Conservation (phyloP, 2,329 filamentous ascomycete species). For the Fusarium tjaetaba region DNA sequence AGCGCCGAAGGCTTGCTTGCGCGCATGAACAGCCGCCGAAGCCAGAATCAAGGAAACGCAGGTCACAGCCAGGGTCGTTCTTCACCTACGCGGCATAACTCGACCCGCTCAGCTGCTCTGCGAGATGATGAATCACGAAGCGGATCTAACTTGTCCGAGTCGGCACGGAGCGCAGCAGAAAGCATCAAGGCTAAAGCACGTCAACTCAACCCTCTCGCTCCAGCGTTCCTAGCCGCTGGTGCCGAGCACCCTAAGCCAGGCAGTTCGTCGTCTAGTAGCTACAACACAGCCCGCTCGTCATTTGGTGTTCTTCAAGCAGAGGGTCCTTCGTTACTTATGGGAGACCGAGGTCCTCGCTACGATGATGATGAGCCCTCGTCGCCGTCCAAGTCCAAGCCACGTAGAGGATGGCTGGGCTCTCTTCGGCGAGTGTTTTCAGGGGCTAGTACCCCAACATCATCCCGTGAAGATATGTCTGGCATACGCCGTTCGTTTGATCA, state of each 20-base stretch:
- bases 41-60: slow-evolving; percentile 26
- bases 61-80: slow-evolving; percentile 43
- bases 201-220: slow-evolving; percentile 48
- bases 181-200: slow-evolving; percentile 51
- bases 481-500: slow-evolving; percentile 48
- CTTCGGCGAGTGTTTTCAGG: slow-evolving; percentile 69
- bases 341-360: slow-evolving; percentile 41
- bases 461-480: slow-evolving; percentile 44
- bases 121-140: slow-evolving; percentile 63
- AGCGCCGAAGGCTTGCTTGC: slow-evolving; percentile 62
- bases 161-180: slow-evolving; percentile 58
- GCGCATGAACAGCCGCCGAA: slow-evolving; percentile 50
- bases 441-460: slow-evolving; percentile 48
- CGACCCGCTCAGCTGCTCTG: slow-evolving; percentile 48
- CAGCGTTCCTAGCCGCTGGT: slow-evolving; percentile 39
- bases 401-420: slow-evolving; percentile 74
- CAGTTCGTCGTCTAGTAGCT: slow-evolving; percentile 58
- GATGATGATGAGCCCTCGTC: slow-evolving; percentile 59
- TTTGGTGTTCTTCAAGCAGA: slow-evolving; percentile 64
- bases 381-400: slow-evolving; percentile 66
- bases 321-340: slow-evolving; percentile 59
- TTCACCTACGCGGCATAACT: slow-evolving; percentile 53
- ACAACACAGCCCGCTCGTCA: slow-evolving; percentile 64
- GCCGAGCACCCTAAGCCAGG: slow-evolving; percentile 48
- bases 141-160: slow-evolving; percentile 66